Evolutionary conservation across 805 yeast species (phyloP).

Genomic region (Candida sphagnicola): DNA sequence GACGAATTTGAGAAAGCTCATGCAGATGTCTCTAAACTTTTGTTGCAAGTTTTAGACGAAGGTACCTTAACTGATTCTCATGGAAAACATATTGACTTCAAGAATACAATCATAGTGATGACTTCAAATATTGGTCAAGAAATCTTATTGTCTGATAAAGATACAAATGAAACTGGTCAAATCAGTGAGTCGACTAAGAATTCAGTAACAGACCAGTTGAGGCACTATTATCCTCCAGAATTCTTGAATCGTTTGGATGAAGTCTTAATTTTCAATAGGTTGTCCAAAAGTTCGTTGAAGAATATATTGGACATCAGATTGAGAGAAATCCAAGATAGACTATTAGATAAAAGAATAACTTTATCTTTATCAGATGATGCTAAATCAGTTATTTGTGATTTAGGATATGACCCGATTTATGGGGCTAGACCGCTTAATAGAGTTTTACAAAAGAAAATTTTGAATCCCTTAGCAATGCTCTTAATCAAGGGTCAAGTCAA

Average conservation of each 20-base stretch:
- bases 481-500: conserved; percentile 76
- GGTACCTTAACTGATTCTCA: conserved; percentile 93
- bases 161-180: conserved; percentile 54
- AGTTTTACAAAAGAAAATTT: conserved; percentile 73
- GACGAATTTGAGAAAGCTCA: conserved; percentile 98
- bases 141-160: conserved; percentile 62
- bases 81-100: conserved; percentile 91
- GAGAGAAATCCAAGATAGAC: conserved; percentile 72
- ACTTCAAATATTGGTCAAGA: conserved; percentile 97
- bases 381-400: conserved; percentile 71
- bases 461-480: conserved; percentile 83
- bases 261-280: conserved; percentile 85
- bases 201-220: conserved; percentile 66
- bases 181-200: conserved; percentile 52
- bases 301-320: conserved; percentile 84
- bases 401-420: conserved; percentile 87
- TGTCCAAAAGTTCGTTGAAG: conserved; percentile 70
- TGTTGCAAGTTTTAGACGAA: conserved; percentile 91
- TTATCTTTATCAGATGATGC: conserved; percentile 56
- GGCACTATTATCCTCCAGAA: conserved; percentile 83
- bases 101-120: conserved; percentile 93
- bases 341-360: conserved; percentile 72
- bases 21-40: conserved; percentile 85
- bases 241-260: conserved; percentile 94
- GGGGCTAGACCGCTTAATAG: conserved; percentile 98